Percentiles rank a stretch among this genome's conserved stretches.
These are phyloP conservation scores for Haplographium delicatum DNA, from an alignment of 495 filamentous ascomycete genomes.

Conservation along the genomic window DNA sequence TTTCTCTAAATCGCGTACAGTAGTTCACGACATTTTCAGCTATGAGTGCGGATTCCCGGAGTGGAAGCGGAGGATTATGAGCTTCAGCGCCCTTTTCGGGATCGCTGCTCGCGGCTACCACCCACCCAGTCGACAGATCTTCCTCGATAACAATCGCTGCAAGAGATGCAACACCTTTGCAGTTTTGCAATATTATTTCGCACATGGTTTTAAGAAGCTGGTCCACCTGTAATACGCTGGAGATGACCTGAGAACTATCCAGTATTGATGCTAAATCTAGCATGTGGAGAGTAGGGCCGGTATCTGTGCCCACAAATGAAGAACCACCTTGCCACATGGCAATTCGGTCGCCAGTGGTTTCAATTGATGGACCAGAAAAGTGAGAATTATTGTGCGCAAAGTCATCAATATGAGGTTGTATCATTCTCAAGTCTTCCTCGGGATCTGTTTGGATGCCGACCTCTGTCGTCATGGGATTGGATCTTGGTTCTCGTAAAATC, in stretches of 20 bases:
- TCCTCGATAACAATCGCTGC: slow-evolving; percentile 74
- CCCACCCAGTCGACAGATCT: slow-evolving; percentile 57
- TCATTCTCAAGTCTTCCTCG: slow-evolving; percentile 51
- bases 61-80: slow-evolving; percentile 56
- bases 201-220: slow-evolving; percentile 82
- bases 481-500: slow-evolving; percentile 59
- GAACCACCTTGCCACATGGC: slow-evolving; percentile 53
- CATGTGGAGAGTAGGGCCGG: slow-evolving; percentile 61
- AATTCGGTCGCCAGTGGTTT: slow-evolving; percentile 54
- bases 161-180: slow-evolving; percentile 68
- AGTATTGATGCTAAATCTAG: slow-evolving; percentile 84
- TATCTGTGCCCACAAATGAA: slow-evolving; percentile 34
- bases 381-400: slow-evolving; percentile 52
- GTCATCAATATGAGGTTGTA: slow-evolving; percentile 43
- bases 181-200: slow-evolving; percentile 80
- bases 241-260: slow-evolving; percentile 83
- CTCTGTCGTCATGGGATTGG: slow-evolving; percentile 57
- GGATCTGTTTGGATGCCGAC: slow-evolving; percentile 72
- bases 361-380: slow-evolving; percentile 32
- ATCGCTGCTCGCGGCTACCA: slow-evolving; percentile 69
- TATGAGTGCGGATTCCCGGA: slow-evolving; percentile 56
- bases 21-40: slow-evolving; percentile 79
- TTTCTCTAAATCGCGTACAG: slow-evolving; percentile 74
- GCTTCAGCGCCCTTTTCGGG: slow-evolving; percentile 58
- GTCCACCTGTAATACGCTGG: slow-evolving; percentile 79